A percentile compares a stretch with the other conserved stretches of the same genome.
These are phyloP conservation scores for Lactifluus piperatus DNA, from an alignment of 768 basidiomycete genomes.

Conservation along the genomic window DNA sequence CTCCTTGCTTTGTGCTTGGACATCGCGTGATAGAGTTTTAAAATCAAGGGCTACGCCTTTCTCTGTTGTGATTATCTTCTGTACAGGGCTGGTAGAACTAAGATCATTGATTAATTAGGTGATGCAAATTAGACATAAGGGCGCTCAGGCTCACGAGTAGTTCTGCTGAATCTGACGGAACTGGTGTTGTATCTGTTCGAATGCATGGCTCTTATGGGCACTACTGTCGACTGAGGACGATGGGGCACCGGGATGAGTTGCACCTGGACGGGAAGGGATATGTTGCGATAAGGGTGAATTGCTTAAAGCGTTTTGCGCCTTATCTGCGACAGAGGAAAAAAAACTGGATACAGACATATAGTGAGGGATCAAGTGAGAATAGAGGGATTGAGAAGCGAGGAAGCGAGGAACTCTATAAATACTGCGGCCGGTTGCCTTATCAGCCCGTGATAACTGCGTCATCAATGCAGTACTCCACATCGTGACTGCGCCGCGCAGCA, in stretches of 20 bases:
- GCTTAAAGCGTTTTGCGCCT: conserved; percentile 64
- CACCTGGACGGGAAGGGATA: conserved; percentile 33
- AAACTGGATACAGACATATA: conserved; percentile 57
- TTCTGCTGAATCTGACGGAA: conserved; percentile 67
- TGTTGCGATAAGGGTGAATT: conserved; percentile 50
- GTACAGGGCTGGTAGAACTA: conserved; percentile 54
- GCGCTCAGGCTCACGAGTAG: conserved; percentile 43
- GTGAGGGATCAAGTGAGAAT: conserved; percentile 14
- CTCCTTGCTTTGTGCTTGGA: conserved; percentile 73
- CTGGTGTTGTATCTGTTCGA: conserved; percentile 63
- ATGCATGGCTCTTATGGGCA: conserved; percentile 40
- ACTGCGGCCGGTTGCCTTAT: neutral
- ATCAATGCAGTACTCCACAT: conserved; percentile 6
- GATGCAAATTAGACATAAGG: neutral
- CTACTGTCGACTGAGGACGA: conserved; percentile 13
- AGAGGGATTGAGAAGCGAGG: conserved; percentile 15
- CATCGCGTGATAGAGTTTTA: conserved; percentile 55
- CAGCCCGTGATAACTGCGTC: conserved; percentile 19
- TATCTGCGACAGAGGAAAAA: conserved; percentile 61
- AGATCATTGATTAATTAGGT: neutral
- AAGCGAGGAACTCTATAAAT: conserved; percentile 18
- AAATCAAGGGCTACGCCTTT: conserved; percentile 74
- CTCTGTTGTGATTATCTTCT: conserved; percentile 70
- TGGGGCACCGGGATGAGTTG: conserved; percentile 28
- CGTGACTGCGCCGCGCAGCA: neutral